A percentile compares a stretch with the other conserved stretches of the same genome.
These are phyloP conservation scores for Cercophora scortea DNA, from an alignment of 495 filamentous ascomycete genomes.

Conservation along the genomic window DNA sequence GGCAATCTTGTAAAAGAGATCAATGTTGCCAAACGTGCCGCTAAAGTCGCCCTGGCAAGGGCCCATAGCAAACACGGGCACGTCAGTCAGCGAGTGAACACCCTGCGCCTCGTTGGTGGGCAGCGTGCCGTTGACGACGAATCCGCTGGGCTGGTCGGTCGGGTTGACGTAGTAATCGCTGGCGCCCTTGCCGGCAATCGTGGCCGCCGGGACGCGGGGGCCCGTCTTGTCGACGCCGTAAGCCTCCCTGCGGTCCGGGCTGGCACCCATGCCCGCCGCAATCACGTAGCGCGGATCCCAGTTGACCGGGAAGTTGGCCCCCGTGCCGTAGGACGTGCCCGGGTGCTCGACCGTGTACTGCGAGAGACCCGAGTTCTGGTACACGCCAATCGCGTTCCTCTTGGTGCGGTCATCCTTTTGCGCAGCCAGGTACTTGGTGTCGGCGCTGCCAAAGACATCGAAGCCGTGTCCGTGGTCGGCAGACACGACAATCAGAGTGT, in stretches of 20 bases:
- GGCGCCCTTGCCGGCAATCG: constrained; percentile 22
- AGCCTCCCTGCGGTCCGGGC: constrained; percentile 60
- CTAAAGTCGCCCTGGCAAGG: constrained; percentile 66
- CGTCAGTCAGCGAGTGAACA: constrained; percentile 68
- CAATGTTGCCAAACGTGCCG: constrained; percentile 59
- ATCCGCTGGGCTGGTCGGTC: constrained; percentile 54
- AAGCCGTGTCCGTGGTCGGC: constrained; percentile 77
- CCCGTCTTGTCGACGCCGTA: constrained; percentile 52
- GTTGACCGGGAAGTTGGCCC: constrained; percentile 61
- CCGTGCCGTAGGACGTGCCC: constrained; percentile 49
- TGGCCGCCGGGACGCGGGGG: constrained; percentile 48
- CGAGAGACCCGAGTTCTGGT: constrained; percentile 57
- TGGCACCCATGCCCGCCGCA: constrained; percentile 53
- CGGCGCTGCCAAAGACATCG: constrained; percentile 39
- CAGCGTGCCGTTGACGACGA: constrained; percentile 62
- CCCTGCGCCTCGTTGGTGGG: constrained; percentile 48
- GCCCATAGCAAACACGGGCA: constrained; percentile 64
- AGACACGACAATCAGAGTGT: constrained; percentile 63
- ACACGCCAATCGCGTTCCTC: constrained; percentile 59
- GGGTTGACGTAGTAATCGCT: constrained; percentile 51
- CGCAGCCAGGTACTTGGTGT: constrained; percentile 52
- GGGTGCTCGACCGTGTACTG: constrained; percentile 50
- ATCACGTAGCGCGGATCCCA: constrained; percentile 73
- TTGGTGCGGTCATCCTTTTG: constrained; percentile 54
- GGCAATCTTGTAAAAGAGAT: constrained; percentile 67